Conservation (phyloP, 352 stramenopile genomes). For the Phytopythium sindhum region DNA sequence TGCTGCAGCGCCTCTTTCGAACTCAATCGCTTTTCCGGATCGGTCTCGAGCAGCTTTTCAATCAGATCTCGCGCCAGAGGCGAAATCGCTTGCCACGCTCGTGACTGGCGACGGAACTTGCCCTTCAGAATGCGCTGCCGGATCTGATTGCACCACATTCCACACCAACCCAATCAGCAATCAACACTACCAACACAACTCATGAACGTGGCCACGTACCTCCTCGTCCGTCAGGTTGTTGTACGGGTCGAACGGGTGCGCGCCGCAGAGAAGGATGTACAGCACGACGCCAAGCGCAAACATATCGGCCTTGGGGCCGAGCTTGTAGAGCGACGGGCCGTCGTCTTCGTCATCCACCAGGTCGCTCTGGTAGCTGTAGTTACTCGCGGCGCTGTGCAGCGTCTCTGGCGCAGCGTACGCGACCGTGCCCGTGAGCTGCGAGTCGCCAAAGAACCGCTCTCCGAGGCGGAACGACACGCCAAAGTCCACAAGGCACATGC, state of each 20-base stretch:
- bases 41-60: constrained; percentile 58
- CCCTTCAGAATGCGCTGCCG: constrained; percentile 74
- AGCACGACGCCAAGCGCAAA: constrained; percentile 80
- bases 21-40: constrained; percentile 63
- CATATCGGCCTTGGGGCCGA: constrained; percentile 75
- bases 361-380: constrained; percentile 2
- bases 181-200: not conserved
- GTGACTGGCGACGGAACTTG: constrained; percentile 69
- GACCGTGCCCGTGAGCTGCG: constrained; percentile 69
- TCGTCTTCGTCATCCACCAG: constrained; percentile 16
- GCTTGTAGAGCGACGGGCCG: constrained; percentile 34
- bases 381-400: constrained; percentile 31
- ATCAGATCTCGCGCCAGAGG: constrained; percentile 65
- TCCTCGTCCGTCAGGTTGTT: constrained; percentile 85
- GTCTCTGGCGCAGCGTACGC: constrained; percentile 77
- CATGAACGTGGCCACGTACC: constrained; percentile 18
- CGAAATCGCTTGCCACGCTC: constrained; percentile 72
- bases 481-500: constrained; percentile 87
- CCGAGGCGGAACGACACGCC: constrained; percentile 77
- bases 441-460: constrained; percentile 72
- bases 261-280: constrained; percentile 84
- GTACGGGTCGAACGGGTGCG: constrained; percentile 81
- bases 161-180: not conserved
- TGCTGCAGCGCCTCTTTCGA: constrained; percentile 64
- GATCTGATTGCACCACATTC: constrained; percentile 35